Evolutionary conservation across 2,329 filamentous ascomycete genomes (phyloP).

Genomic region (Cladosporium sp.): DNA sequence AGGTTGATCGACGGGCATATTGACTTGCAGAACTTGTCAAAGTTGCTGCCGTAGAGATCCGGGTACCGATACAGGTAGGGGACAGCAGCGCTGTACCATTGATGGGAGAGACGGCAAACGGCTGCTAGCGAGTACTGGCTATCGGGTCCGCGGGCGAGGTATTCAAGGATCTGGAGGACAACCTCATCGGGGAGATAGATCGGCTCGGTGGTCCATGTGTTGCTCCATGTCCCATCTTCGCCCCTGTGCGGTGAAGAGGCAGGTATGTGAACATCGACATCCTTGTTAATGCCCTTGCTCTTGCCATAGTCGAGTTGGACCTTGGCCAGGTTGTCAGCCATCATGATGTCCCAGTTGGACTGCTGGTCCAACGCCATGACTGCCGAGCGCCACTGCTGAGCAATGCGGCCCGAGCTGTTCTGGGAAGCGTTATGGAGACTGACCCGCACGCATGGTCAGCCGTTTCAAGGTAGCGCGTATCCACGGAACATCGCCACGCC

Average conservation of each 20-base stretch:
- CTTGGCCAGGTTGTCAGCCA: constrained; percentile 31
- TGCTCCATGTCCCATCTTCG: not conserved
- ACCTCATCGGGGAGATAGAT: constrained; percentile 50
- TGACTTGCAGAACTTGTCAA: constrained; percentile 48
- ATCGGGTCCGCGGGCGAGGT: constrained; percentile 31
- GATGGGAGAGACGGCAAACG: constrained; percentile 47
- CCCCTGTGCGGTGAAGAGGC: not conserved
- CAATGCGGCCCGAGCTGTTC: not conserved
- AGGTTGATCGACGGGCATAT: constrained; percentile 48
- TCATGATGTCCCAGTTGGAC: constrained; percentile 30
- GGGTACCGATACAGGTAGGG: constrained; percentile 48
- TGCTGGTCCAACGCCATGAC: constrained; percentile 31
- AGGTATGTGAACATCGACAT: not conserved
- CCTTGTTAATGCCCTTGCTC: constrained; percentile 1
- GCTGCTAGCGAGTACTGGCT: constrained; percentile 45
- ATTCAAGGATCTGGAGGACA: constrained; percentile 44
- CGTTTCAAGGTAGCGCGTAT: not conserved
- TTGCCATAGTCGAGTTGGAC: constrained; percentile 13
- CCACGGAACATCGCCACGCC: not conserved
- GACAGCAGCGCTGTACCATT: constrained; percentile 52
- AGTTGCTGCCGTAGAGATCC: constrained; percentile 46
- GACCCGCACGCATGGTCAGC: not conserved
- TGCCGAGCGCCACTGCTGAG: not conserved
- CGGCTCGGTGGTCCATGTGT: constrained; percentile 19
- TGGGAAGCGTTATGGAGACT: not conserved